These are phyloP conservation scores for Heimioporus sp. DNA, from an alignment of 768 basidiomycete species.

Conservation along the genomic window DNA sequence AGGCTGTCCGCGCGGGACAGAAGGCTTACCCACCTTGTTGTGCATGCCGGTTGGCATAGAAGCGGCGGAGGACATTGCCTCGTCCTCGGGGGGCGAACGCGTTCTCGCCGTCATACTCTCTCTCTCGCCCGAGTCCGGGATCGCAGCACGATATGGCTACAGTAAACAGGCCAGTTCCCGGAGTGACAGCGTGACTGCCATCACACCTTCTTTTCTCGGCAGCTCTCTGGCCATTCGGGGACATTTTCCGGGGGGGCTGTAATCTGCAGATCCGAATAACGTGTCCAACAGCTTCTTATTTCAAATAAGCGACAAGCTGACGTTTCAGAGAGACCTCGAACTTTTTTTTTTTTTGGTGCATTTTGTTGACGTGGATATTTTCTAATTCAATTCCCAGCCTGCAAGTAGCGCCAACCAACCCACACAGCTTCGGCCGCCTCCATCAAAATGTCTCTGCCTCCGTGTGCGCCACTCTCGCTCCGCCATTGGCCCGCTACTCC, in stretches of 20 bases:
- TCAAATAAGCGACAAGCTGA: conserved; percentile 19
- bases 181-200: conserved; percentile 20
- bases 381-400: too few species aligned
- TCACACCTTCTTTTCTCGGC: conserved; percentile 10
- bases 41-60: too few species aligned
- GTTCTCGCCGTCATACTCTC: too few species aligned
- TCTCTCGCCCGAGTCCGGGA: too few species aligned
- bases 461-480: conserved; percentile 1
- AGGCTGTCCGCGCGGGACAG: too few species aligned
- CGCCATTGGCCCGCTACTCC: conserved; percentile 1
- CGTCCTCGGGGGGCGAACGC: too few species aligned
- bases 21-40: too few species aligned
- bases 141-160: too few species aligned
- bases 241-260: neutral
- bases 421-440: neutral
- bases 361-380: too few species aligned
- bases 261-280: conserved; percentile 36
- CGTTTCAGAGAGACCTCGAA: conserved; percentile 3
- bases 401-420: conserved; percentile 2
- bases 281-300: conserved; percentile 30
- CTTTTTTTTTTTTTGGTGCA: conserved; percentile 8
- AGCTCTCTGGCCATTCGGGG: conserved; percentile 10
- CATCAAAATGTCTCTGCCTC: conserved; percentile 22
- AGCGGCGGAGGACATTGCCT: too few species aligned
- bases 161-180: too few species aligned